Conservation (phyloP, 192 early-diverging fungal species). For the Phlyctochytrium planicorne region DNA sequence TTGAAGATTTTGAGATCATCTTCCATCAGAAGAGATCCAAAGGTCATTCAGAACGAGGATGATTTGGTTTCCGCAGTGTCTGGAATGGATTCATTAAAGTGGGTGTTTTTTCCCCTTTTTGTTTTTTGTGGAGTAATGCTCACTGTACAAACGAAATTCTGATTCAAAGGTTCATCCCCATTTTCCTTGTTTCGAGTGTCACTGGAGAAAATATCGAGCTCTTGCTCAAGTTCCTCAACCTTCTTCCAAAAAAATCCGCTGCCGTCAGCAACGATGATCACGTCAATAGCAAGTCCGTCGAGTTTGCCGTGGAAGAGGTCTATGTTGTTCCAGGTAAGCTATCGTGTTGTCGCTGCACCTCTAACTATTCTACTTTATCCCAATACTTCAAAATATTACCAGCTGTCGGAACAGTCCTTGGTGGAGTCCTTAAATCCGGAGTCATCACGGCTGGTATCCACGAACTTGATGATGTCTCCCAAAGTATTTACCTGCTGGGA, state of each 20-base stretch:
- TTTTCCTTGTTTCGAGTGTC: conserved; percentile 84
- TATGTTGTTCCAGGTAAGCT: conserved; percentile 63
- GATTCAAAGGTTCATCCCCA: conserved; percentile 62
- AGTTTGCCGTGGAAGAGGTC: conserved; percentile 82
- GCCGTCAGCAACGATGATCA: conserved; percentile 24
- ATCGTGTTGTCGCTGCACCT: too few relatives aligned
- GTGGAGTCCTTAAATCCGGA: conserved; percentile 42
- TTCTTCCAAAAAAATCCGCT: conserved; percentile 57
- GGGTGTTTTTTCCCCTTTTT: conserved; percentile 10
- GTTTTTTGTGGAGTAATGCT: too few relatives aligned
- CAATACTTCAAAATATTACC: background rate
- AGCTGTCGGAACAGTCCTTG: conserved; percentile 44
- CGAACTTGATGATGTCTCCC: background rate
- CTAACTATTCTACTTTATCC: too few relatives aligned
- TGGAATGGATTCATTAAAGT: conserved; percentile 24
- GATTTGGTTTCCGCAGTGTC: conserved; percentile 37
- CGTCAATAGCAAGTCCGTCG: conserved; percentile 14
- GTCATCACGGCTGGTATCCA: conserved; percentile 9
- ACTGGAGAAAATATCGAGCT: conserved; percentile 70
- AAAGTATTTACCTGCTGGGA: conserved; percentile 52
- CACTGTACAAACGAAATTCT: too few relatives aligned
- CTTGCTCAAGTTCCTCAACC: conserved; percentile 64
- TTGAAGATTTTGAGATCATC: conserved; percentile 41
- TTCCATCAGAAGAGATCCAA: conserved; percentile 39
- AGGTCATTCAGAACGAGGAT: conserved; percentile 50